Evolutionary conservation across 2,329 filamentous ascomycete genomes (phyloP), one percentile per base, ranked within the genome.

Genomic region (Penicillium janthinellum): DNA sequence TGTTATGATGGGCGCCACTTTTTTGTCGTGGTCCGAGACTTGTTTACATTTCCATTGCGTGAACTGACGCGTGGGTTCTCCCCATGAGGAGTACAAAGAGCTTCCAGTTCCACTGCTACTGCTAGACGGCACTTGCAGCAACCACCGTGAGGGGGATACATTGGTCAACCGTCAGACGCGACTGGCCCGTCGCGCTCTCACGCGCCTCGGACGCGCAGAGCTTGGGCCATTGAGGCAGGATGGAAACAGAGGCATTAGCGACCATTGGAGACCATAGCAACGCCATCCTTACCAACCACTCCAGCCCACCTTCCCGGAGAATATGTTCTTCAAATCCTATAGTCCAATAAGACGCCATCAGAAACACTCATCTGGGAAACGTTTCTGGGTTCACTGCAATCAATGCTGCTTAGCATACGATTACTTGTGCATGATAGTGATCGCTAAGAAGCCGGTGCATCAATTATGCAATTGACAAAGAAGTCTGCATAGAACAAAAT

Each of bases 141-240:
- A 38, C 22, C 52, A 15, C 34, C 14, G 53, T 48, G 50, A 17
- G 35, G 22, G 49, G 25, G 5, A 15, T 28, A 44, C 17, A 1
- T 14, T 15, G 53, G n/a, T 39, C 22, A 50, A 22, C 22, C 22
- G 22, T 37, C 44, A 7, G 56, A 58, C 56, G 50, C 56, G 56
- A 58, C 55, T 41, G 41, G 28, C 44, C 11, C 5, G 37, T 53
- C 61, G 61, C 63, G 59, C 48, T 42, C 12, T n/a, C 42, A 63
- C 67, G 67, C 64, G 66, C 58, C 56, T 47, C n/a, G 42, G 54
- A 62, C 65, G 66, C 65, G 62, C 47, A 20, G 58, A 65, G 61
- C 66, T 61, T 60, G 57, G 65, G 47, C 67, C 65, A 60, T 56
- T 34, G 28, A 6, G 17, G n/a, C 14, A 28, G 28, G 25, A 31